These are phyloP conservation scores for Metschnikowia continentalis DNA, from an alignment of 805 yeast genomes.

Conservation along the genomic window DNA sequence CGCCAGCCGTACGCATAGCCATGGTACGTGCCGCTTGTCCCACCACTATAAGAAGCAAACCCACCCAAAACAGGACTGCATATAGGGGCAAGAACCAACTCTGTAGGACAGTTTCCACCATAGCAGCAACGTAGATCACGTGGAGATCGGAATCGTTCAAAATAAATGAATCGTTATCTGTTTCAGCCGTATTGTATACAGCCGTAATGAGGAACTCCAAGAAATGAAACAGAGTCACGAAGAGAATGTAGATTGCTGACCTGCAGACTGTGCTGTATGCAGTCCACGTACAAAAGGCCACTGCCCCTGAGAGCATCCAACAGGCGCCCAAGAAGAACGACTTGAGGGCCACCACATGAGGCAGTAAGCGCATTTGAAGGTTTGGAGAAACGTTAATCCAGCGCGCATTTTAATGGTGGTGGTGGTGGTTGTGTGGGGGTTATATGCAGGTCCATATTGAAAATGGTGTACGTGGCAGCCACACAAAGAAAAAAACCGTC, in stretches of 20 bases:
- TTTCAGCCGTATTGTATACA: slow-evolving; percentile 59
- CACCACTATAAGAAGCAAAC: slow-evolving; percentile 41
- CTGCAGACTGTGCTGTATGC: slow-evolving; percentile 1
- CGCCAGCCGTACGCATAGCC: slow-evolving; percentile 87
- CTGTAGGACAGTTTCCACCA: slow-evolving; percentile 12
- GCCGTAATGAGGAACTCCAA: slow-evolving; percentile 83
- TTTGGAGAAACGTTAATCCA: no score
- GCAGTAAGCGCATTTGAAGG: slow-evolving; percentile 16
- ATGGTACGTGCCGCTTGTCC: slow-evolving; percentile 70
- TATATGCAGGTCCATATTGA: background rate
- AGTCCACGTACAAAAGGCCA: background rate
- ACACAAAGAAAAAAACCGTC: no score
- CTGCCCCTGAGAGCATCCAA: slow-evolving; percentile 11
- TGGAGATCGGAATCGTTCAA: slow-evolving; percentile 30
- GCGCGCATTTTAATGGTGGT: background rate
- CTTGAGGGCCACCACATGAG: slow-evolving; percentile 29
- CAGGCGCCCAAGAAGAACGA: slow-evolving; percentile 31
- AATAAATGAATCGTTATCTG: slow-evolving; percentile 55
- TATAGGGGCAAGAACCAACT: slow-evolving; percentile 1
- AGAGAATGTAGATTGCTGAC: slow-evolving; percentile 8
- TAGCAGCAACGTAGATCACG: slow-evolving; percentile 17
- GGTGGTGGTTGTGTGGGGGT: background rate
- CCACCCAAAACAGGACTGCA: slow-evolving; percentile 26
- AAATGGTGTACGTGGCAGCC: background rate
- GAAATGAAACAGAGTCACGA: slow-evolving; percentile 60